Base-by-base conservation (phyloP, 2,329 filamentous ascomycete species). In the Colletotrichum ledebouriae region DNA sequence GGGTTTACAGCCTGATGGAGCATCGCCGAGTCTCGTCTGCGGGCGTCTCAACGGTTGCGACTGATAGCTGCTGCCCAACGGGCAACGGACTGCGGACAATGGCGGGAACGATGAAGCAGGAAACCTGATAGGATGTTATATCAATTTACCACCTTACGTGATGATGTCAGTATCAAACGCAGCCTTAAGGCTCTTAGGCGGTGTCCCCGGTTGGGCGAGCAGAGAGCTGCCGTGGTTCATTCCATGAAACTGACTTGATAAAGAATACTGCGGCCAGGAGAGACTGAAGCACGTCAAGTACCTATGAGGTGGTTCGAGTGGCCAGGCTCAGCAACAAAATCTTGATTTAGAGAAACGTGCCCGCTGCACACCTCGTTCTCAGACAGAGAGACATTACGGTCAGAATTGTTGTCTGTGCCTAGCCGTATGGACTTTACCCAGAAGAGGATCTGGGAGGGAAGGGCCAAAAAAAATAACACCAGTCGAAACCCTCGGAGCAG, bases 1-100 rank as follows among this genome's bases (percentile, higher is more conserved):
- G 56, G 41, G 44, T 37, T n/a, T 13, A 33, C 56, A 65, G 56
- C 62, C 55, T 53, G 49, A 61, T 61, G 39, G 57, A 66, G 63
- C 49, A 20, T 47, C 58, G 41, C 58, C 58, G 50, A 37, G 37
- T 34, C 42, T 41, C 33, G 20, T 34, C 47, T 55, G 63, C 47
- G 57, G 63, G 56, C 63, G 63, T 41, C 33, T 42, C n/a, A 17
- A 65, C 57, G 25, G 60, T 20, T 47, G 39, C 46, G 29, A 60
- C 56, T 57, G 59, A 29, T 33, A 39, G 22, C 13, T 52, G 63
- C 37, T 55, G 63, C 63, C 63, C 57, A 47, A 55, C 57, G 20
- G 41, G n/a, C 29, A 29, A 39, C 29, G 39, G 20, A 42, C 39
- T 20, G 33, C 6, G 37, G 46, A 12, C 47, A n/a, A 17, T 25